phyloP scores from a whole-genome alignment of 2,329 filamentous ascomycete species.

The Lecanicillium sp. region DNA sequence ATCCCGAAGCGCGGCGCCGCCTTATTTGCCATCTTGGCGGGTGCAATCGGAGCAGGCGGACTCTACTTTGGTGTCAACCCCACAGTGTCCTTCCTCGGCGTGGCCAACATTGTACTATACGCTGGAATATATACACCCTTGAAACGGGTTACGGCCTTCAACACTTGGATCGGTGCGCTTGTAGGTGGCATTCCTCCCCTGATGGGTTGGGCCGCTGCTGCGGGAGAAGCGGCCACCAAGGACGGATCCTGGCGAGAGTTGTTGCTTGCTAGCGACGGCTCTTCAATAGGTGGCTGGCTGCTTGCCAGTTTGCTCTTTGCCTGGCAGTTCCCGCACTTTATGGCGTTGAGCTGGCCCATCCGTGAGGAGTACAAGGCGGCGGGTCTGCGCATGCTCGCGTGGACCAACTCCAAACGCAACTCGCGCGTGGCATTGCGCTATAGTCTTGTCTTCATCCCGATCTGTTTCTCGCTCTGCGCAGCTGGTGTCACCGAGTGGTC shows the following conservation, averaged over 20 bases:
- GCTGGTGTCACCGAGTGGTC: conserved; percentile 77
- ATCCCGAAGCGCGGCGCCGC: conserved; percentile 66
- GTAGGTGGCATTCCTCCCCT: conserved; percentile 91
- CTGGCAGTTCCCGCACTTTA: conserved; percentile 99
- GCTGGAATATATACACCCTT: conserved; percentile 89
- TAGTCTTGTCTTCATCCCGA: conserved; percentile 75
- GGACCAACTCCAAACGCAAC: conserved; percentile 82
- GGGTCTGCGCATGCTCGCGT: conserved; percentile 68
- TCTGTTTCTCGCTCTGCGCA: conserved; percentile 75
- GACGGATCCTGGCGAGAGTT: conserved; percentile 74
- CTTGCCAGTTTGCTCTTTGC: conserved; percentile 78
- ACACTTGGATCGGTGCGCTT: conserved; percentile 92
- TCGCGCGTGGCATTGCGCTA: conserved; percentile 84
- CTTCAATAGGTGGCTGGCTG: conserved; percentile 75
- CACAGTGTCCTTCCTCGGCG: conserved; percentile 80
- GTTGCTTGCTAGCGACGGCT: conserved; percentile 59
- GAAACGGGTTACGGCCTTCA: conserved; percentile 78
- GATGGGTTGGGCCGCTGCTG: conserved; percentile 97
- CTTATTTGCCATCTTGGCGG: conserved; percentile 72
- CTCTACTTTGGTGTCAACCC: conserved; percentile 91
- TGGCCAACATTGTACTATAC: conserved; percentile 80
- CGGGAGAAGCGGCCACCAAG: conserved; percentile 74
- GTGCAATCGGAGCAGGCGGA: conserved; percentile 59
- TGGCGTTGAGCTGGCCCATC: conserved; percentile 84
- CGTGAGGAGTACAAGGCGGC: conserved; percentile 78